Conservation (phyloP, 495 filamentous ascomycete species). For the Aspergillus sclerotioniger region DNA sequence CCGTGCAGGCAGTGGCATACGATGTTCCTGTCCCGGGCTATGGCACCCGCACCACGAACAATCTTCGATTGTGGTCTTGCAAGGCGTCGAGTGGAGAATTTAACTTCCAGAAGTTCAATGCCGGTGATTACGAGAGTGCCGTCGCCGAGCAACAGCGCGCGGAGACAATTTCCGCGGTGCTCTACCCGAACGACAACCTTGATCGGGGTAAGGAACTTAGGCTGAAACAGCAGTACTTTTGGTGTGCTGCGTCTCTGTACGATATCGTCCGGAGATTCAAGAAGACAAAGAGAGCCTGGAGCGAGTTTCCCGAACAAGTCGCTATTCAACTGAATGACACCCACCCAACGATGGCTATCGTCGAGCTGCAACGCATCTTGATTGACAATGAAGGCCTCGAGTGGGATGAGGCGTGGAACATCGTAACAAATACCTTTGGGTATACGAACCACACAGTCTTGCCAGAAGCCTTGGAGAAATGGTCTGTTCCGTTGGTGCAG, state of each 20-base stretch:
- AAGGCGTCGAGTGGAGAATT: conserved; percentile 97
- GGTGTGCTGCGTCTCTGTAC: conserved; percentile 93
- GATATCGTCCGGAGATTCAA: conserved; percentile 98
- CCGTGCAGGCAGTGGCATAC: conserved; percentile 88
- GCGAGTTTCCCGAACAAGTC: conserved; percentile 87
- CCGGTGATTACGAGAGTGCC: conserved; percentile 94
- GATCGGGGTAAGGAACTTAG: conserved; percentile 96
- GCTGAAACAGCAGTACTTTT: conserved; percentile 99
- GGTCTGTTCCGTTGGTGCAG: conserved; percentile 91
- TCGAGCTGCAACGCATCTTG: conserved; percentile 90
- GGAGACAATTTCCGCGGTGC: conserved; percentile 95
- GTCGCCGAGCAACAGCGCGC: conserved; percentile 94
- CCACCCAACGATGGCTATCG: conserved; percentile 92
- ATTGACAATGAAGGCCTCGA: conserved; percentile 85
- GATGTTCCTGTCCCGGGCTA: conserved; percentile 95
- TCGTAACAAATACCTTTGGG: conserved; percentile 74
- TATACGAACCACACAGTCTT: conserved; percentile 99
- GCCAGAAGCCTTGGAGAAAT: conserved; percentile 96
- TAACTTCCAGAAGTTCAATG: conserved; percentile 99
- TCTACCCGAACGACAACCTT: conserved; percentile 97
- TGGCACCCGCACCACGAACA: conserved; percentile 87
- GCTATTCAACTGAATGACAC: conserved; percentile 99
- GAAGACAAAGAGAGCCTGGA: conserved; percentile 90
- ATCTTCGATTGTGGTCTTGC: conserved; percentile 93
- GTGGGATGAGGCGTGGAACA: conserved; percentile 92